Conservation (phyloP, 2,329 filamentous ascomycete genomes). For the Paramyrothecium sp. region DNA sequence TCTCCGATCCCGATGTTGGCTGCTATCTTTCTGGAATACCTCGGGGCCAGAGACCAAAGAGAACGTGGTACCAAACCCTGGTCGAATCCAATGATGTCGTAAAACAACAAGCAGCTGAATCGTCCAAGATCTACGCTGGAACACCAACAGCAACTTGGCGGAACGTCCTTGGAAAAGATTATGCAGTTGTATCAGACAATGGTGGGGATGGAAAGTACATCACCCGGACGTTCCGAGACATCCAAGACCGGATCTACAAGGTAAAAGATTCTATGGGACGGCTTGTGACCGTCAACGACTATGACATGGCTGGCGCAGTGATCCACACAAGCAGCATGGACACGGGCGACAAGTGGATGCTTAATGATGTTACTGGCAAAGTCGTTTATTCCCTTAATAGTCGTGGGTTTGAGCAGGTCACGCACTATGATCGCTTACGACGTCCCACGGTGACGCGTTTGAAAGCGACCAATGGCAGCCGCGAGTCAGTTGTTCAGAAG, state of each 20-base stretch:
- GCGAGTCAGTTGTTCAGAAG: neutral
- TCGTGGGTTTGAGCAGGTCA: neutral
- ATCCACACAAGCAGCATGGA: neutral
- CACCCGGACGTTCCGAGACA: neutral
- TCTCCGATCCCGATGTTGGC: neutral
- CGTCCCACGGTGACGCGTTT: neutral
- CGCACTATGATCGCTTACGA: neutral
- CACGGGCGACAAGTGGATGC: neutral
- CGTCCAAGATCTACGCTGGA: neutral
- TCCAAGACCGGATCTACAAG: neutral
- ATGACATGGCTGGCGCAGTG: neutral
- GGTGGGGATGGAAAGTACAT: neutral
- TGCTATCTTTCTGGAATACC: neutral
- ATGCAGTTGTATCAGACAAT: neutral
- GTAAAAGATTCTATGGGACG: neutral
- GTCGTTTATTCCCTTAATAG: neutral
- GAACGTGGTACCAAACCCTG: neutral
- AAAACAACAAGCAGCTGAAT: neutral
- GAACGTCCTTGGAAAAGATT: neutral
- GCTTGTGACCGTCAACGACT: neutral
- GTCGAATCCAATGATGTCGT: neutral
- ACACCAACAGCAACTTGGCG: neutral
- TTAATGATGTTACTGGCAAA: neutral
- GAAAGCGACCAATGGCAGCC: neutral
- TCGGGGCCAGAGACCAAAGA: neutral